Percentiles rank a stretch among this genome's conserved stretches.
These are phyloP conservation scores for Mortierella sp. DNA, from an alignment of 371 early-diverging fungal species.

Conservation along the genomic window DNA sequence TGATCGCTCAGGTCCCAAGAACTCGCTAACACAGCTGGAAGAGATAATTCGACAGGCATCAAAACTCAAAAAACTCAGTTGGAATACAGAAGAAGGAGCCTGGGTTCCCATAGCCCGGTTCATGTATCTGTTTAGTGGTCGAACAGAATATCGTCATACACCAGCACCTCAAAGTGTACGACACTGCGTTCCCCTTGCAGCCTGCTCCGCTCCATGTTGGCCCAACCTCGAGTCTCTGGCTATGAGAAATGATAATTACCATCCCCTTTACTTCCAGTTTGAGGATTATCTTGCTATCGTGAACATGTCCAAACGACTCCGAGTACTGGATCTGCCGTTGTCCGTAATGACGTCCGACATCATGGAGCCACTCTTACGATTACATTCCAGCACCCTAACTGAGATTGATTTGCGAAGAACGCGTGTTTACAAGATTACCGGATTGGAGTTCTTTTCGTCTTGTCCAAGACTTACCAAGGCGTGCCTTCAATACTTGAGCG, in stretches of 20 bases:
- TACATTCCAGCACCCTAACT: not conserved
- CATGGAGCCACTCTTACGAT: not conserved
- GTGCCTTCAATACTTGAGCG: not conserved
- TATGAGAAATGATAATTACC: not conserved
- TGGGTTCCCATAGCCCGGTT: not conserved
- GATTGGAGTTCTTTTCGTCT: not conserved
- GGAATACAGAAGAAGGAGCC: not conserved
- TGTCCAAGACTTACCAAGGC: slow-evolving; percentile 1
- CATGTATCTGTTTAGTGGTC: slow-evolving; percentile 2
- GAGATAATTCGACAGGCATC: not conserved
- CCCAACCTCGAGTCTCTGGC: slow-evolving; percentile 2
- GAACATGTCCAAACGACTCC: not conserved
- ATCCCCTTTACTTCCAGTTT: not conserved
- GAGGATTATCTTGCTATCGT: not conserved
- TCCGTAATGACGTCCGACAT: not conserved
- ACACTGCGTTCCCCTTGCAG: not conserved
- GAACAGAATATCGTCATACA: not conserved
- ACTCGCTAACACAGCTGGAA: not conserved
- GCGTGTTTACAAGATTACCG: not conserved
- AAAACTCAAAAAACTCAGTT: not conserved
- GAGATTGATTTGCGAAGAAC: not conserved
- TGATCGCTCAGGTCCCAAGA: not conserved
- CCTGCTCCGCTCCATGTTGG: slow-evolving; percentile 4
- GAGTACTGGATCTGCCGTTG: not conserved
- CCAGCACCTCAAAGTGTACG: not conserved